Percentiles rank a stretch among this genome's conserved stretches.
phyloP scores from a whole-genome alignment of 1,284 basidiomycete genomes.

The Cutaneotrichosporon mucoides region DNA sequence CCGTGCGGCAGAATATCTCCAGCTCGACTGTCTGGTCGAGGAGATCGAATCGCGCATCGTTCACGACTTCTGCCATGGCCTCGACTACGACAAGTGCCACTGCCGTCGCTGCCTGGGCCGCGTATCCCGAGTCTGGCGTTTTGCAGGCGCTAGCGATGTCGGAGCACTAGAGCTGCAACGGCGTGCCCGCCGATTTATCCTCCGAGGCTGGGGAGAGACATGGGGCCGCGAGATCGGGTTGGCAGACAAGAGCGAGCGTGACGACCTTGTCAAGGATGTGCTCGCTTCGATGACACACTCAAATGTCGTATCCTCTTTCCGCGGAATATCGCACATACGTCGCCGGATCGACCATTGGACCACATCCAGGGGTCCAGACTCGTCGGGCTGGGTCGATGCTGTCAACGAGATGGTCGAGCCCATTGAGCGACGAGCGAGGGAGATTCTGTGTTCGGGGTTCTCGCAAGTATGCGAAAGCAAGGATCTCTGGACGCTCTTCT shows the following conservation, averaged over 20 bases:
- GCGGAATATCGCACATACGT: conserved; percentile 27
- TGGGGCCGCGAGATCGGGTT: conserved; percentile 80
- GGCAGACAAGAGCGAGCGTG: conserved; percentile 63
- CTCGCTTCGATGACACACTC: conserved; percentile 60
- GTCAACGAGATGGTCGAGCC: conserved; percentile 61
- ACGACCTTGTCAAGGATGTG: conserved; percentile 65
- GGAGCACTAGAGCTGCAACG: conserved; percentile 65
- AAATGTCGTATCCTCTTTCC: conserved; percentile 61
- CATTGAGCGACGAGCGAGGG: conserved; percentile 60
- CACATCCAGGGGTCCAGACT: conserved; percentile 37
- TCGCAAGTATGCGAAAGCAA: conserved; percentile 60
- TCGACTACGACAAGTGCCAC: conserved; percentile 72
- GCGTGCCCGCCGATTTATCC: conserved; percentile 66
- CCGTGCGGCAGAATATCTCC: conserved; percentile 75
- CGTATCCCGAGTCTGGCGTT: conserved; percentile 73
- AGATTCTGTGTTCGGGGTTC: conserved; percentile 58
- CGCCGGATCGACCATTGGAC: conserved; percentile 33
- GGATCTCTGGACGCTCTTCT: conserved; percentile 69
- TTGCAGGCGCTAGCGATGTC: conserved; percentile 69
- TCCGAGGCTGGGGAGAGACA: conserved; percentile 74
- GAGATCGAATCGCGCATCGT: conserved; percentile 78
- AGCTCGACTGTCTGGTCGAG: conserved; percentile 66
- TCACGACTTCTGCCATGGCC: conserved; percentile 80
- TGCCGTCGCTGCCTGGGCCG: conserved; percentile 75
- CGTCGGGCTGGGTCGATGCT: conserved; percentile 64